A percentile compares a stretch with the other conserved stretches of the same genome.
These are phyloP conservation scores for Acanthamoeba lenticulata DNA, from an alignment of 208 protist genomes.

Conservation along the genomic window DNA sequence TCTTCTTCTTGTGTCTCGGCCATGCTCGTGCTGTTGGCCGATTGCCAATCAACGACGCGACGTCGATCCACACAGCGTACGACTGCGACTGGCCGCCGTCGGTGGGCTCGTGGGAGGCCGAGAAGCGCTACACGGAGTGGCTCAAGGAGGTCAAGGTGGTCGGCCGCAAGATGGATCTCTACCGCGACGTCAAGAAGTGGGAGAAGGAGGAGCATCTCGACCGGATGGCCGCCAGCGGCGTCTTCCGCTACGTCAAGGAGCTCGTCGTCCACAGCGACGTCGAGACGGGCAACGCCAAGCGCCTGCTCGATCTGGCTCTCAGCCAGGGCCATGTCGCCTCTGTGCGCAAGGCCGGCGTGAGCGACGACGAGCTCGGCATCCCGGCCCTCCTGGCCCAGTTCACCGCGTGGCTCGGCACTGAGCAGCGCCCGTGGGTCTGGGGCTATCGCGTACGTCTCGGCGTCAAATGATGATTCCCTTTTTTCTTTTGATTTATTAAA, in stretches of 20 bases:
- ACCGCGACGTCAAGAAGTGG: slow-evolving; percentile 26
- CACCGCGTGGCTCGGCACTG: not conserved
- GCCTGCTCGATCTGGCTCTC: not conserved
- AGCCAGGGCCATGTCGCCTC: not conserved
- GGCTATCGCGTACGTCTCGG: slow-evolving; percentile 10
- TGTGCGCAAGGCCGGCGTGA: not conserved
- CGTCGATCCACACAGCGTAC: not conserved
- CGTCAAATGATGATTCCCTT: not conserved
- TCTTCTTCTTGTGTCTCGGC: not conserved
- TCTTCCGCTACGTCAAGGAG: not conserved
- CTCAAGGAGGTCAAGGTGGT: not conserved
- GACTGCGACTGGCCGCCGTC: slow-evolving; percentile 21
- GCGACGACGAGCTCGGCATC: slow-evolving; percentile 13
- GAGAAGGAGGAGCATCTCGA: not conserved
- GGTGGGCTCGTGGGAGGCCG: not conserved
- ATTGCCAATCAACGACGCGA: too few relatives aligned
- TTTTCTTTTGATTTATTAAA: too few relatives aligned
- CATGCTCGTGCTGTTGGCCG: not conserved
- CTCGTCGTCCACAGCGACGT: not conserved
- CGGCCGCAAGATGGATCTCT: not conserved
- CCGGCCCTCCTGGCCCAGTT: not conserved
- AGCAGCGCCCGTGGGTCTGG: not conserved
- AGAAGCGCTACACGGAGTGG: not conserved
- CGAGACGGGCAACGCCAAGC: not conserved
- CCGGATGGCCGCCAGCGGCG: not conserved